These are phyloP conservation scores for Aspergillus bombycis DNA, from an alignment of 2,329 filamentous ascomycete species.

Conservation along the genomic window DNA sequence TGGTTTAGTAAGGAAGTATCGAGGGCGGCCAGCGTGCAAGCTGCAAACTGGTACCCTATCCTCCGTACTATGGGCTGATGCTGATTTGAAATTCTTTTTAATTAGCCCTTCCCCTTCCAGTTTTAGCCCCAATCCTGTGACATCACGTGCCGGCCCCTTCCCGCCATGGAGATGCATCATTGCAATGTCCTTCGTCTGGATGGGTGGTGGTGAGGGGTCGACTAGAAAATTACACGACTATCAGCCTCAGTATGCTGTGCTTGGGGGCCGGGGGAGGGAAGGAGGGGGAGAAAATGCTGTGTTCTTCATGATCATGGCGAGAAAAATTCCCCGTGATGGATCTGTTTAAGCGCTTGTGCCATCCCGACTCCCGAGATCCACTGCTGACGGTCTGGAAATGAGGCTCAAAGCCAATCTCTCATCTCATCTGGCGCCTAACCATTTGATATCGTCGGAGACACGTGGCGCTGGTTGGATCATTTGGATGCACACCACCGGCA, in stretches of 20 bases:
- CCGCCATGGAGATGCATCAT: background rate
- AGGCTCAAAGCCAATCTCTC: conserved; percentile 2
- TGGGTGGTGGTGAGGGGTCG: background rate
- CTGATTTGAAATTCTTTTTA: conserved; percentile 1
- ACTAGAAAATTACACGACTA: background rate
- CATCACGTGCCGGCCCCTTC: conserved; percentile 15
- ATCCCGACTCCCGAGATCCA: conserved; percentile 9
- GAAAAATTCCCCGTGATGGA: background rate
- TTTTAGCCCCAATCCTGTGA: conserved; percentile 13
- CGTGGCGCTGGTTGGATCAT: conserved; percentile 18
- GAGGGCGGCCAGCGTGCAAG: background rate
- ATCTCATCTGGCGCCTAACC: conserved; percentile 23
- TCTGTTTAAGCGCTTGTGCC: conserved; percentile 18
- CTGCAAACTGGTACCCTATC: background rate
- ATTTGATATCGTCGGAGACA: conserved; percentile 17
- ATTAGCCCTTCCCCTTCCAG: background rate
- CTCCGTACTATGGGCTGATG: background rate
- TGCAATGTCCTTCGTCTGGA: background rate
- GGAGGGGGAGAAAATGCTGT: background rate
- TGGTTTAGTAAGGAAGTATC: background rate
- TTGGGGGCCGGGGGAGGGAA: background rate
- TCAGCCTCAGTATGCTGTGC: background rate
- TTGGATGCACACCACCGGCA: conserved; percentile 19
- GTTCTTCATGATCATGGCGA: background rate
- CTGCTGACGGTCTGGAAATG: conserved; percentile 13